Evolutionary conservation across 768 basidiomycete species (phyloP), one percentile per base, ranked within the genome.

Genomic region (Boletus vinaceobasis): DNA sequence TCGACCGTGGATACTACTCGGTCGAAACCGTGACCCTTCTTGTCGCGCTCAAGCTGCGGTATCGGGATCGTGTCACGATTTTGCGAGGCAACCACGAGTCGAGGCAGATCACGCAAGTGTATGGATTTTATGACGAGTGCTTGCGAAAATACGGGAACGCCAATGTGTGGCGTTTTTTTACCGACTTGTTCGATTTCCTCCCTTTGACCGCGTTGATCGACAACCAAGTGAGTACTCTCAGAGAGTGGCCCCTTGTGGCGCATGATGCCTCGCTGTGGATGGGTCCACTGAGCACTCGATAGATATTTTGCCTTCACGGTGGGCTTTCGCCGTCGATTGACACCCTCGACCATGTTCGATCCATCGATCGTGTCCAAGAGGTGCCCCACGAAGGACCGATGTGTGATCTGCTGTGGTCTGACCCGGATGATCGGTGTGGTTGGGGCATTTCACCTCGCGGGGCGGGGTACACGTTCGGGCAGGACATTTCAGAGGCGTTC

Each of bases 371-470:
- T 52, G 93, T 98, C 62, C 97, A 99, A 74, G 97, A 99, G 70
- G 97, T 99, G 3, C 97, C 97, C 5, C 97, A 99, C 73, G 97
- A 99, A 76, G 97, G 97, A 4, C 97, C 97, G 19, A 99, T 99
- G 97, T 99, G 97, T 68, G 97, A 99, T 75, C 79, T 99, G 52
- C 82, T 99, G 58, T 99, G 97, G 97, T 98, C 95, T 48, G 97
- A 99, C 73, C 97, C 97, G 35, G 97, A 99, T 71, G 97, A 98
- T 75, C 90, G 96, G 53, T 97, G 94, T 71, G 97, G 97, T 42
- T 99, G 97, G 97, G 97, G 97, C 32, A 98, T 98, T 65, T 96
- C 93, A 65, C 97, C 97, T 29, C 89, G 97, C 70, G 97, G 97
- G 58, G 97, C 97, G 44, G 97, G 97, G 11, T 99, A 98, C 73